Evolutionary conservation across 805 yeast species (phyloP).

Genomic region (Nakazawaea pomicola): DNA sequence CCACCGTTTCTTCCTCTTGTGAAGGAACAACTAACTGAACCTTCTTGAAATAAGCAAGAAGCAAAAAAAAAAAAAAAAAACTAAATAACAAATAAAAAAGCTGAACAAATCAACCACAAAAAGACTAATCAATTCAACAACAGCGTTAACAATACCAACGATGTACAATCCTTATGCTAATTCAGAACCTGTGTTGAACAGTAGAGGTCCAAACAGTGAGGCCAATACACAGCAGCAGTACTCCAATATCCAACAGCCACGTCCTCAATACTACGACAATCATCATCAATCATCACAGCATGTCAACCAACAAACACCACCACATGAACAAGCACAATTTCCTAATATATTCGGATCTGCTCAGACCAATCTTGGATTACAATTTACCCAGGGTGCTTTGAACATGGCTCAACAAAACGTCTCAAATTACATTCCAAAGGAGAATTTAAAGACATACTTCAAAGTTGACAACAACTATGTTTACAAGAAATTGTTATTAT

Average conservation of each 20-base stretch:
- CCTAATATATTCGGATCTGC: conserved; percentile 64
- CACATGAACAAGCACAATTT: conserved; percentile 15
- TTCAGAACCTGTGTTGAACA: conserved; percentile 6
- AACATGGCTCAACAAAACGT: conserved; percentile 75
- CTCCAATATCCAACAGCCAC: conserved; percentile 8
- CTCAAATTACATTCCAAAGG: conserved; percentile 42
- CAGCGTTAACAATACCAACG: too few relatives aligned
- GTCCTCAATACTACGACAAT: conserved; percentile 3
- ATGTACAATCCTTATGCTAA: conserved; percentile 14
- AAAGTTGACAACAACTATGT: conserved; percentile 90
- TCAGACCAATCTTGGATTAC: conserved; percentile 78
- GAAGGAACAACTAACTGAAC: too few relatives aligned
- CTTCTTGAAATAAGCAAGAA: too few relatives aligned
- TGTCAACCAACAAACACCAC: conserved; percentile 19
- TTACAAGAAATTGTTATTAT: conserved; percentile 60
- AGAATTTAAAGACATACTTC: conserved; percentile 78
- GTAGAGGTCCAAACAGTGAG: conserved; percentile 1
- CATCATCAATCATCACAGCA: conserved; percentile 14
- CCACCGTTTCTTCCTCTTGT: too few relatives aligned
- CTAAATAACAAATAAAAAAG: not conserved
- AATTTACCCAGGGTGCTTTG: conserved; percentile 81
- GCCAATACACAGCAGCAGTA: not conserved
- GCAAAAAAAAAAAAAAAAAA: too few relatives aligned
- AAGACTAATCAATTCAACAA: too few relatives aligned
- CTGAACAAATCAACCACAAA: too few relatives aligned